Evolutionary conservation across 257 asterid genomes (phyloP), one percentile per base, ranked within the genome.

Genomic region (Salvia miltiorrhiza): DNA sequence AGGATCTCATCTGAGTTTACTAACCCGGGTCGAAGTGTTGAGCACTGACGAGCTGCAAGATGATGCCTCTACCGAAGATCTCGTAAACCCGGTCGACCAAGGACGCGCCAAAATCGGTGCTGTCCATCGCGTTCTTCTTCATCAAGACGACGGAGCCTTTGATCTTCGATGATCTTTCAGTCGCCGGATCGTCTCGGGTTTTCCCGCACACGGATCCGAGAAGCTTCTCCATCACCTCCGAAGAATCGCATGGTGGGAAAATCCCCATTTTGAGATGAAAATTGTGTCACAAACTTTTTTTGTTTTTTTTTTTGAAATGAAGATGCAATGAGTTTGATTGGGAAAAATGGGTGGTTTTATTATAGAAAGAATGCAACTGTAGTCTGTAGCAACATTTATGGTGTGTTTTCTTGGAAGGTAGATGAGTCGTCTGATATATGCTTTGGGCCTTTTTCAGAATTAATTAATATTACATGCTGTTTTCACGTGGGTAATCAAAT

Each of bases 31-130:
- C 85, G 60, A 56, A 50, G 50, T 81, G 79, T 2, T 39, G 78
- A 11, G 92, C 67, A 35, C 95, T 90, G 76, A 93, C 71, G 37
- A 90, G 93, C 84, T 88, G 95, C 10, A 93, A 47, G 0, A 88
- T 76, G 39, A 93, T 88, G 7, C 89, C 84, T 79, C 67, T 80
- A 10, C 90, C 90, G 6, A 85, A 69, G 14, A 84, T 40, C 77
- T 93, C 96, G 7, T 82, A 45, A 28, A 88, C 0, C 9, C 87
- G 86, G 70, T 93, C 98, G 8, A 82, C 37, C 3, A 85, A 0
- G 0, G 95, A 80, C 30, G 95, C 79, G 2, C 79, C 69, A 0
- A 76, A 14, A 52, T 88, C 91, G 0, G 77, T 84, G 21, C 66
- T 76, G 71, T 86, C 96, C 86, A 80, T 9, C 8, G 76, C 70